Evolutionary conservation across 1,139 yeast genomes (phyloP).

Genomic region (Debaryomycetaceae sp.): DNA sequence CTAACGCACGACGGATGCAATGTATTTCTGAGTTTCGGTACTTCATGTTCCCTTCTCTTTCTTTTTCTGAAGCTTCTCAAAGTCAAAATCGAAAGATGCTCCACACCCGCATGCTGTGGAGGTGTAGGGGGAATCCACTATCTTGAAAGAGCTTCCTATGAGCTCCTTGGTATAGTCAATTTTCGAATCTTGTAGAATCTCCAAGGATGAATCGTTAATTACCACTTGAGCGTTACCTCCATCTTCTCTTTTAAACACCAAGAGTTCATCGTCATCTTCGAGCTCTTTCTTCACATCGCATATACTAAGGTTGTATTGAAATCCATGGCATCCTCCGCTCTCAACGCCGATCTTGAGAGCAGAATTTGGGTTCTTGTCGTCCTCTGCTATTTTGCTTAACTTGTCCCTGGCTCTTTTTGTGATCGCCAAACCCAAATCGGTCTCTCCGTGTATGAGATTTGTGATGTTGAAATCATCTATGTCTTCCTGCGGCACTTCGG

Average conservation of each 20-base stretch:
- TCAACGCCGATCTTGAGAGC: constrained; percentile 80
- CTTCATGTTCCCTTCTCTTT: constrained; percentile 7
- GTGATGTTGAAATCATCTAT: constrained; percentile 29
- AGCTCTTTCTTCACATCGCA: constrained; percentile 46
- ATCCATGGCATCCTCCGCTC: constrained; percentile 98
- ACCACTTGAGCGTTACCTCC: constrained; percentile 53
- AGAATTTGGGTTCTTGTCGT: constrained; percentile 58
- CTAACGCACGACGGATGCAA: too few relatives aligned
- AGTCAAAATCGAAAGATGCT: constrained; percentile 85
- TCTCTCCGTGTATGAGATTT: constrained; percentile 30
- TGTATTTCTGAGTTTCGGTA: too few relatives aligned
- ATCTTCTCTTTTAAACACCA: constrained; percentile 57
- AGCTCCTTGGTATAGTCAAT: constrained; percentile 88
- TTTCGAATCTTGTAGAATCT: constrained; percentile 80
- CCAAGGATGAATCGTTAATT: constrained; percentile 77
- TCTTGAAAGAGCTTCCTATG: constrained; percentile 92
- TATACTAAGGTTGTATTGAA: constrained; percentile 77
- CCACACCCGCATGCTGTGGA: constrained; percentile 97
- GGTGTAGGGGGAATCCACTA: constrained; percentile 85
- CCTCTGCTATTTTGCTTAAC: constrained; percentile 51
- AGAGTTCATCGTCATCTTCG: constrained; percentile 23
- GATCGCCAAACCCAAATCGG: constrained; percentile 37
- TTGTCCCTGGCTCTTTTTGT: constrained; percentile 44
- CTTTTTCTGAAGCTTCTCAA: constrained; percentile 44
- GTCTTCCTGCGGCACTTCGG: constrained; percentile 19